Percentiles rank a stretch among this genome's conserved stretches.
Conservation (phyloP, 345 rosid genomes). For the Rhizophora apiculata region DNA sequence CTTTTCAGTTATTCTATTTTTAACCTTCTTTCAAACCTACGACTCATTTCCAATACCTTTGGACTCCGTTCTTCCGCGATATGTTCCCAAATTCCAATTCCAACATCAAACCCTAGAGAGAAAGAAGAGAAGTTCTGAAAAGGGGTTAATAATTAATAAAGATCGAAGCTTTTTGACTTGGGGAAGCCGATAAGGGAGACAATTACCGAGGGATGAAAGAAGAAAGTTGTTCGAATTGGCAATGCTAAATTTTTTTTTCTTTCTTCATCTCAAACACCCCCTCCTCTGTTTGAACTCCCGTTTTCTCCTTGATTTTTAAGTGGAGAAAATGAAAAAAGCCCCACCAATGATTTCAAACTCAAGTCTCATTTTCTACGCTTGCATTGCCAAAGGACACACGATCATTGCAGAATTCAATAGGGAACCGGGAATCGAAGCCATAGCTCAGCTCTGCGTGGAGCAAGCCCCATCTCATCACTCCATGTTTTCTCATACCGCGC, state of each 20-base stretch:
- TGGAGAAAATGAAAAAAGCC: not conserved
- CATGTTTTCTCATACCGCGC: constrained; percentile 62
- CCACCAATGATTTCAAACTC: constrained; percentile 63
- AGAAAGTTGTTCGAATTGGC: not conserved
- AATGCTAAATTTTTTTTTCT: not conserved
- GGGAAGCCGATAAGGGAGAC: too few species aligned
- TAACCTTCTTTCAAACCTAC: too few species aligned
- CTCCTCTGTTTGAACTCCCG: not conserved
- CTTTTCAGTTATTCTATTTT: too few species aligned
- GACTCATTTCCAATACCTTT: not conserved
- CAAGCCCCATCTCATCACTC: constrained; percentile 71
- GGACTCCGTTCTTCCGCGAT: not conserved
- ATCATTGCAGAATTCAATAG: constrained; percentile 59
- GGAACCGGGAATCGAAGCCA: constrained; percentile 43
- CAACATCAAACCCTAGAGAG: constrained; percentile 9
- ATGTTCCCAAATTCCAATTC: too few species aligned
- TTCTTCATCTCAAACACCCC: not conserved
- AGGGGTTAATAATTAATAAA: too few species aligned
- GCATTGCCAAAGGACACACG: constrained; percentile 60
- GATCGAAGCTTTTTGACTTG: not conserved
- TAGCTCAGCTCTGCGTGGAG: constrained; percentile 59
- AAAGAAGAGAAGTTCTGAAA: not conserved
- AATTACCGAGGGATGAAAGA: not conserved
- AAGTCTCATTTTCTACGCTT: constrained; percentile 49
- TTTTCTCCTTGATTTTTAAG: not conserved